Conservation (phyloP, 768 basidiomycete species). For the Lactarius hengduanensis region DNA sequence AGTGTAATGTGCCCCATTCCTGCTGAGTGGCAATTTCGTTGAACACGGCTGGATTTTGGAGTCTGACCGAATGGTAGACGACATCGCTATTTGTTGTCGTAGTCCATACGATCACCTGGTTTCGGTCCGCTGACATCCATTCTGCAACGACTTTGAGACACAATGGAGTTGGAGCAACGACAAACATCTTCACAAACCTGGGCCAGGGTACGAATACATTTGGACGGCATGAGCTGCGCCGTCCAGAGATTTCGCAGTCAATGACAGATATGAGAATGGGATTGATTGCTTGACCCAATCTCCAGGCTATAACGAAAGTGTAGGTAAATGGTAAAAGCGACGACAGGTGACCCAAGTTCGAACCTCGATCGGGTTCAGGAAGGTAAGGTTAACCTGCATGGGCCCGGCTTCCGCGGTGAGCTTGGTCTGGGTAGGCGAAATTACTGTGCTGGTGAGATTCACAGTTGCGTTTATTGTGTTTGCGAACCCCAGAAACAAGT, state of each 20-base stretch:
- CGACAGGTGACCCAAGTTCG: neutral
- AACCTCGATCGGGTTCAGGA: neutral
- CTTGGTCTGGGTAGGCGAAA: neutral
- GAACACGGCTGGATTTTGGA: too few relatives aligned
- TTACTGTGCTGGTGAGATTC: slow-evolving; percentile 14
- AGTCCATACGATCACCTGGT: neutral
- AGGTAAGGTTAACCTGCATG: neutral
- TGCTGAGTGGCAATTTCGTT: too few relatives aligned
- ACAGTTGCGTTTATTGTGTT: slow-evolving; percentile 1
- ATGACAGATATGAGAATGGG: neutral
- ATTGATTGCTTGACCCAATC: slow-evolving; percentile 28
- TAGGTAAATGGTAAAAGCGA: neutral
- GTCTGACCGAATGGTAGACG: too few relatives aligned
- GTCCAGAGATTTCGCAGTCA: slow-evolving; percentile 32
- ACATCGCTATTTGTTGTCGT: too few relatives aligned
- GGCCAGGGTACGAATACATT: slow-evolving; percentile 41
- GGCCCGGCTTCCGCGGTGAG: neutral
- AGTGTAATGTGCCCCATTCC: slow-evolving; percentile 18
- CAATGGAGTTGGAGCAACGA: neutral
- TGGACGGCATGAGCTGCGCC: slow-evolving; percentile 37
- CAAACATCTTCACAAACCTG: slow-evolving; percentile 30
- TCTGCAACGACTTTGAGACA: neutral
- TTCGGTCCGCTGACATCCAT: neutral
- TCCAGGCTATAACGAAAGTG: slow-evolving; percentile 31
- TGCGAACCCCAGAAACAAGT: neutral